Percentiles rank a stretch among this genome's conserved stretches.
Evolutionary conservation across 148 eudicot genomes (phyloP).

Genomic region (Tetragonia tetragonoides): DNA sequence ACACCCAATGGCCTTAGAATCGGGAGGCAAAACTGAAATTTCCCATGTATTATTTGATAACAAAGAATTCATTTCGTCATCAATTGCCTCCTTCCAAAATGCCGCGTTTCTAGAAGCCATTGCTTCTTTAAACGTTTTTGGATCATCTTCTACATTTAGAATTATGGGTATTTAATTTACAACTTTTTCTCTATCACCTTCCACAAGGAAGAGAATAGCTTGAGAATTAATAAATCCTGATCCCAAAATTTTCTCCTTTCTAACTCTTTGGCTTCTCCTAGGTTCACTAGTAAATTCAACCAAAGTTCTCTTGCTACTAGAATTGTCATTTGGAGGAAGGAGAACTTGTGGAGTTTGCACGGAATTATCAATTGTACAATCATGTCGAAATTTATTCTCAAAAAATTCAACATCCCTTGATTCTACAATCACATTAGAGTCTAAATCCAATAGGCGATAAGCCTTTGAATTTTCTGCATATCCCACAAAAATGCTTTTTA

Average conservation of each 20-base stretch:
- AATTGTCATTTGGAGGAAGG: neutral
- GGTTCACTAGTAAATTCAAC: neutral
- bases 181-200: slow-evolving; percentile 1
- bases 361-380: neutral
- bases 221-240: neutral
- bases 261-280: slow-evolving; percentile 11
- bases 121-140: slow-evolving; percentile 16
- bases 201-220: neutral
- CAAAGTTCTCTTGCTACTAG: neutral
- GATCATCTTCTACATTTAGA: slow-evolving; percentile 5
- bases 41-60: slow-evolving; percentile 1
- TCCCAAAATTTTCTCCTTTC: neutral
- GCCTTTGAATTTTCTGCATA: slow-evolving; percentile 6
- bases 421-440: slow-evolving; percentile 13
- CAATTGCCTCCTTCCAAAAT: slow-evolving; percentile 16
- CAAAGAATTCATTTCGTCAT: slow-evolving; percentile 16
- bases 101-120: slow-evolving; percentile 15
- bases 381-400: slow-evolving; percentile 5
- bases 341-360: neutral
- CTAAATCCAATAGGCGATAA: slow-evolving; percentile 11
- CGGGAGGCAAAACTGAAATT: too few relatives aligned
- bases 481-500: slow-evolving; percentile 9
- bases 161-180: neutral
- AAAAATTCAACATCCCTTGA: slow-evolving; percentile 1
- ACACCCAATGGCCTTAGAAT: too few relatives aligned